These are phyloP conservation scores for Miamiensis avidus DNA, from an alignment of 169 alveolate genomes.

Conservation along the genomic window DNA sequence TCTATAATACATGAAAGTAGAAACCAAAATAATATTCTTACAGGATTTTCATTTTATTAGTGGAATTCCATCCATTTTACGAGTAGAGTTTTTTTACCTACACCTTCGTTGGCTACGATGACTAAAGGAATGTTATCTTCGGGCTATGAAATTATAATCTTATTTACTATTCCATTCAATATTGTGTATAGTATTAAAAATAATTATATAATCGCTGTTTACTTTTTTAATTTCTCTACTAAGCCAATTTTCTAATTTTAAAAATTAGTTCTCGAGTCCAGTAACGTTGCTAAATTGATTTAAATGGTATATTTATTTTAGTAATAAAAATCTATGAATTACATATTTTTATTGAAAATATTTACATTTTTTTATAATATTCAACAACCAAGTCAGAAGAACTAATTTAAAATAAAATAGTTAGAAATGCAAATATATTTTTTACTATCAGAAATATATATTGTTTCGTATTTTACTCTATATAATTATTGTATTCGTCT, in stretches of 20 bases:
- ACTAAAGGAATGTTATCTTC: slow-evolving; percentile 41
- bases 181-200: too few species aligned
- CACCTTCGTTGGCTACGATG: slow-evolving; percentile 48
- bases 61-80: slow-evolving; percentile 51
- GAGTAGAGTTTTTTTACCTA: slow-evolving; percentile 42
- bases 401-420: slow-evolving; percentile 1
- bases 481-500: slow-evolving; percentile 34
- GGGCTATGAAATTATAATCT: neutral
- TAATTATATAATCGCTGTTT: too few species aligned
- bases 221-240: slow-evolving; percentile 8
- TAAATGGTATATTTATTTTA: too few species aligned
- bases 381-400: slow-evolving; percentile 32
- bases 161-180: neutral
- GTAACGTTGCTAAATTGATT: neutral
- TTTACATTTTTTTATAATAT: slow-evolving; percentile 30
- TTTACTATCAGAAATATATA: too few species aligned
- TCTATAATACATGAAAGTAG: neutral
- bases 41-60: slow-evolving; percentile 24
- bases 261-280: slow-evolving; percentile 47
- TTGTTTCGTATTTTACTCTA: slow-evolving; percentile 18
- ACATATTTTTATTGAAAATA: neutral
- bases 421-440: neutral
- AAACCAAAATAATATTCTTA: neutral
- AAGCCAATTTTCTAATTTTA: slow-evolving; percentile 47
- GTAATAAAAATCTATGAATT: neutral